Evolutionary conservation across 441 rosid species (phyloP).

Genomic region (Manihot esculenta): DNA sequence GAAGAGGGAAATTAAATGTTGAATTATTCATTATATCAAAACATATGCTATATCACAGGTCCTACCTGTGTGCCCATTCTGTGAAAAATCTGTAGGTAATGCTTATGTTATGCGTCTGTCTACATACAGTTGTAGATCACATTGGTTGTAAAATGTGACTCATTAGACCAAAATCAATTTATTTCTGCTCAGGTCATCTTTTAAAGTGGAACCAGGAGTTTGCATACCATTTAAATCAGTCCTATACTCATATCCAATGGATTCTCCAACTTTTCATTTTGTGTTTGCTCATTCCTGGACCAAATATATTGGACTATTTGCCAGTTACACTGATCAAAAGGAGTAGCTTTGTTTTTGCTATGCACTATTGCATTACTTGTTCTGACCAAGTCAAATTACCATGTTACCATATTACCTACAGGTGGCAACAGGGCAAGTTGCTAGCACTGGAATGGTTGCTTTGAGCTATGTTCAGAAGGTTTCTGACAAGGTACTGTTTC

Average conservation of each 20-base stretch:
- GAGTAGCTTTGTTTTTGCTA: background rate
- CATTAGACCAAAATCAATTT: background rate
- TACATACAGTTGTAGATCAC: background rate
- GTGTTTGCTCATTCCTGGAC: background rate
- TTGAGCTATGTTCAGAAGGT: slow-evolving; percentile 95
- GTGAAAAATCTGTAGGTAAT: background rate
- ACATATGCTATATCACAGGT: background rate
- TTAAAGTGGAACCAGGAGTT: background rate
- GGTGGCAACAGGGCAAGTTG: slow-evolving; percentile 92
- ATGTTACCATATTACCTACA: slow-evolving; percentile 24
- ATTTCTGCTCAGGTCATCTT: background rate
- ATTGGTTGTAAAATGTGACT: background rate
- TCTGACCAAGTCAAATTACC: slow-evolving; percentile 3
- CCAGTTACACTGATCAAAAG: too few species aligned
- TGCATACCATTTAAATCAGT: background rate
- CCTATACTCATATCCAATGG: background rate
- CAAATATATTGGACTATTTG: background rate
- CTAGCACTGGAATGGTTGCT: slow-evolving; percentile 85
- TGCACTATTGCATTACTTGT: background rate
- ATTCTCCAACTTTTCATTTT: background rate
- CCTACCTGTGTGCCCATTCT: background rate
- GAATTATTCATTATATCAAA: background rate
- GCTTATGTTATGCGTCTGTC: background rate
- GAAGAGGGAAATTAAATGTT: background rate
- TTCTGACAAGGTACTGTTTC: slow-evolving; percentile 76